These are phyloP conservation scores for Penicillium palitans DNA, from an alignment of 2,329 filamentous ascomycete species.

Conservation along the genomic window DNA sequence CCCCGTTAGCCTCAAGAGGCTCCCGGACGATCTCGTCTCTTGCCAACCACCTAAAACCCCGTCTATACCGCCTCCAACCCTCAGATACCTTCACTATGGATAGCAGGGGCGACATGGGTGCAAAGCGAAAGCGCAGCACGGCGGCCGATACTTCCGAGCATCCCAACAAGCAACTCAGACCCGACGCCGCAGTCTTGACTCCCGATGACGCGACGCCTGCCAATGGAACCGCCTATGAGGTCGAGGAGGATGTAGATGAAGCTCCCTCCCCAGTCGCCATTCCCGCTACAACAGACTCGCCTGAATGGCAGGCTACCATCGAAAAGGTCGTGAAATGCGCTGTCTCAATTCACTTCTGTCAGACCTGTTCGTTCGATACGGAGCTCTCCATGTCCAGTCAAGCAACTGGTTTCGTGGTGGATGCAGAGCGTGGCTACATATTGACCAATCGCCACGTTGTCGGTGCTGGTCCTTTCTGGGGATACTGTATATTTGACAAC, in stretches of 20 bases:
- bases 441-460: slow-evolving; percentile 91
- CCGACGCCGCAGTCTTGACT: slow-evolving; percentile 45
- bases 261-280: slow-evolving; percentile 47
- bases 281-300: slow-evolving; percentile 61
- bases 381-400: slow-evolving; percentile 90
- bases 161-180: slow-evolving; percentile 57
- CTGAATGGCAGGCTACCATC: slow-evolving; percentile 94
- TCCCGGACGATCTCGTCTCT: slow-evolving; percentile 16
- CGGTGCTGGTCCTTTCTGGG: slow-evolving; percentile 93
- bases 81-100: slow-evolving; percentile 44
- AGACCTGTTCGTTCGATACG: slow-evolving; percentile 98
- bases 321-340: slow-evolving; percentile 92
- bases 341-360: slow-evolving; percentile 98
- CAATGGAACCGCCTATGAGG: slow-evolving; percentile 47
- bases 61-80: slow-evolving; percentile 7
- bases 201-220: slow-evolving; percentile 45
- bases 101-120: slow-evolving; percentile 49
- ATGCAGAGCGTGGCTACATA: slow-evolving; percentile 87
- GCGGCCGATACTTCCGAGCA: slow-evolving; percentile 52
- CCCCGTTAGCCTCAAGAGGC: slow-evolving; percentile 16
- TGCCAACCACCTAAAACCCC: slow-evolving; percentile 6
- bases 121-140: slow-evolving; percentile 59
- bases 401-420: slow-evolving; percentile 96
- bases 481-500: slow-evolving; percentile 97
- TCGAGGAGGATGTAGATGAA: slow-evolving; percentile 50